Conservation (phyloP, 306 rosid genomes). For the Dalbergia oliveri region DNA sequence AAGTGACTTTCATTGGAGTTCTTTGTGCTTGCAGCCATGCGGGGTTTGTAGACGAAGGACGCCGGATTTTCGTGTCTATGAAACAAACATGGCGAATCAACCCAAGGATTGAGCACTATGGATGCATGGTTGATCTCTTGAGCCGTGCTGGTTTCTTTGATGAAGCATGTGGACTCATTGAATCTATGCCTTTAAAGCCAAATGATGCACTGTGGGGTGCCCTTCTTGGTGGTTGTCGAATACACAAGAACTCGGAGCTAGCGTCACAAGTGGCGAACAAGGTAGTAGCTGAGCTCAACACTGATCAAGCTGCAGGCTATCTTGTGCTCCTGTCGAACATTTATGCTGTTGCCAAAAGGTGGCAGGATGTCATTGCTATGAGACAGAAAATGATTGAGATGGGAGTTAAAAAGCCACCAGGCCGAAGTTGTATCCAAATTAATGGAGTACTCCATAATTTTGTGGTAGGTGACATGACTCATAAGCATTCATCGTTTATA, state of each 20-base stretch:
- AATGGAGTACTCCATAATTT: constrained; percentile 67
- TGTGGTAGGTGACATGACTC: constrained; percentile 66
- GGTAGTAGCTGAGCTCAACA: constrained; percentile 55
- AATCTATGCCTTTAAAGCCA: constrained; percentile 79
- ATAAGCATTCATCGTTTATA: constrained; percentile 59
- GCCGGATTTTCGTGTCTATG: constrained; percentile 66
- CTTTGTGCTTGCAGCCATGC: constrained; percentile 87
- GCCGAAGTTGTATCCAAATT: constrained; percentile 77
- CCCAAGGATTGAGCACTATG: constrained; percentile 81
- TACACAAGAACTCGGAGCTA: constrained; percentile 72
- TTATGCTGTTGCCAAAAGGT: constrained; percentile 66
- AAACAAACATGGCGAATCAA: constrained; percentile 58
- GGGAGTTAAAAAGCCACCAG: constrained; percentile 76
- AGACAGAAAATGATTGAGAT: constrained; percentile 68
- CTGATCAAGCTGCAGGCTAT: constrained; percentile 68
- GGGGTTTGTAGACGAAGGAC: constrained; percentile 70
- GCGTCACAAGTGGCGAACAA: constrained; percentile 60
- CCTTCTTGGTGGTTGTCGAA: constrained; percentile 76
- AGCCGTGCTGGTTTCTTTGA: constrained; percentile 83
- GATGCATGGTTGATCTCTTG: constrained; percentile 89
- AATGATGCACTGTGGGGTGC: constrained; percentile 82
- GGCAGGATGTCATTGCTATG: constrained; percentile 69
- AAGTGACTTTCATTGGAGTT: constrained; percentile 71
- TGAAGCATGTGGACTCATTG: constrained; percentile 68
- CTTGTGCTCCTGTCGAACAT: constrained; percentile 73